Evolutionary conservation across 345 rosid species (phyloP).

Genomic region (Raphanus sativus): DNA sequence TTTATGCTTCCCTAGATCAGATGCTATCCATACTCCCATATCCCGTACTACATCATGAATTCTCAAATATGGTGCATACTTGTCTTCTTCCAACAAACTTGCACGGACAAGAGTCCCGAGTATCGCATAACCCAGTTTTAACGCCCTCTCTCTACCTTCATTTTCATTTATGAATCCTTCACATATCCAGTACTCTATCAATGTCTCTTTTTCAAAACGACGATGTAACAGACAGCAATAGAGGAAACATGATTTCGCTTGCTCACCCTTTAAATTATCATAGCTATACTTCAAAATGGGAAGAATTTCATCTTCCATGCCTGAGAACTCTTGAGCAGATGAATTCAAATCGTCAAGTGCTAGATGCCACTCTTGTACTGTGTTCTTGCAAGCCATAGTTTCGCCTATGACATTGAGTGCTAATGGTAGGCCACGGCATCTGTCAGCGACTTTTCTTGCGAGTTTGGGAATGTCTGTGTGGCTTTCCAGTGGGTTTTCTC

Average conservation of each 20-base stretch:
- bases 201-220: not conserved
- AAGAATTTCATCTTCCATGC: not conserved
- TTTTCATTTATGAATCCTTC: not conserved
- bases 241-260: not conserved
- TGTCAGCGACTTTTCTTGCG: not conserved
- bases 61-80: not conserved
- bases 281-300: not conserved
- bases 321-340: not conserved
- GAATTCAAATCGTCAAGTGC: not conserved
- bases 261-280: not conserved
- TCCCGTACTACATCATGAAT: not conserved
- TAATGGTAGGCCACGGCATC: not conserved
- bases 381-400: not conserved
- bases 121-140: slow-evolving; percentile 26
- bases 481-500: not conserved
- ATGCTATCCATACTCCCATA: not conserved
- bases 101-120: slow-evolving; percentile 20
- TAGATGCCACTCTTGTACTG: not conserved
- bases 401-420: not conserved
- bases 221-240: not conserved
- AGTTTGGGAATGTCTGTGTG: not conserved
- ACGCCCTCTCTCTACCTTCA: not conserved
- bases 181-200: not conserved
- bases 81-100: not conserved
- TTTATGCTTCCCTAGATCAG: not conserved